phyloP scores from a whole-genome alignment of 78 protist genomes.

The Dictyostelium purpureum region DNA sequence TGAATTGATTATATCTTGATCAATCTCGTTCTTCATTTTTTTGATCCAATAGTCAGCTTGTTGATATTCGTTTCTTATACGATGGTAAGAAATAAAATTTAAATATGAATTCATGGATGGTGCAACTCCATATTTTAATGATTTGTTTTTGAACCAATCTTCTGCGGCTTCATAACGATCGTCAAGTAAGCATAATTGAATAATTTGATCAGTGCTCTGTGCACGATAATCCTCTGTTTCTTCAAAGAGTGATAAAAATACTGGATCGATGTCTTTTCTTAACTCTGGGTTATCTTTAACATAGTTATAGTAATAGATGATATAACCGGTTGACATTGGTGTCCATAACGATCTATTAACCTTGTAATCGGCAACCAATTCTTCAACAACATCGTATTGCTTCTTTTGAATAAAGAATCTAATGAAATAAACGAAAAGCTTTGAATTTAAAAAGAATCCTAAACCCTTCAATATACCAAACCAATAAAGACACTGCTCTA shows the following conservation, averaged over 20 bases:
- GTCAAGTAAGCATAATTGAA: background rate
- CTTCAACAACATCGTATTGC: background rate
- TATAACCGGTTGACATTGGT: background rate
- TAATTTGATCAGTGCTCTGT: background rate
- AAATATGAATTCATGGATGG: background rate
- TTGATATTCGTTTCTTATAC: background rate
- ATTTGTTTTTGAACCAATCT: background rate
- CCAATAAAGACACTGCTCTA: slow-evolving; percentile 9
- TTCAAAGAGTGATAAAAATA: too few species aligned
- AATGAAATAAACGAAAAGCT: background rate
- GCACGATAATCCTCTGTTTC: too few species aligned
- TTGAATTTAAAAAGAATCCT: background rate
- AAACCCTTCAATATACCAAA: background rate
- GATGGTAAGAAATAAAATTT: background rate
- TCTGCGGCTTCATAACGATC: background rate
- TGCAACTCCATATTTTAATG: background rate
- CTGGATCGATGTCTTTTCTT: background rate
- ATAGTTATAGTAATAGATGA: background rate
- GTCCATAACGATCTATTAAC: background rate
- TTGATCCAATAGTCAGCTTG: background rate
- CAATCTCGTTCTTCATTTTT: background rate
- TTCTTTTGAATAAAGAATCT: background rate
- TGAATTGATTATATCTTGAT: background rate
- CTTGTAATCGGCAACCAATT: background rate
- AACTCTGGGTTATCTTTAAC: background rate